Conservation (phyloP, 2,329 filamentous ascomycete species). For the Xylariales sp. region DNA sequence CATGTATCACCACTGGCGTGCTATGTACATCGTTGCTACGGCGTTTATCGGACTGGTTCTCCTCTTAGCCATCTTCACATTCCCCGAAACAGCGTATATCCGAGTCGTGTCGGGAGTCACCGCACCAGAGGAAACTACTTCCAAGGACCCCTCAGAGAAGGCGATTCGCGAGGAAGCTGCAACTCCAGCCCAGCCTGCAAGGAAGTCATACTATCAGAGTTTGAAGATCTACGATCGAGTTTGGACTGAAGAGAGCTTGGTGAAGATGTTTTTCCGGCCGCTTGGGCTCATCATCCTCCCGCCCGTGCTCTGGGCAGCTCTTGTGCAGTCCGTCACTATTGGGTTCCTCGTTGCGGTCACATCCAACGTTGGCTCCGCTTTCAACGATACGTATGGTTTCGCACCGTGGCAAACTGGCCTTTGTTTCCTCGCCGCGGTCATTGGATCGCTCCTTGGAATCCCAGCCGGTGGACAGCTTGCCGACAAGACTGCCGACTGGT, state of each 20-base stretch:
- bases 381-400: conserved; percentile 36
- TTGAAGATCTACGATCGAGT: conserved; percentile 35
- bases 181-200: neutral
- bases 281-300: conserved; percentile 45
- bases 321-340: conserved; percentile 50
- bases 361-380: conserved; percentile 45
- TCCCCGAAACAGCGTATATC: conserved; percentile 50
- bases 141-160: neutral
- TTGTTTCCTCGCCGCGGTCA: conserved; percentile 42
- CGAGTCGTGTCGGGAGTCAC: conserved; percentile 18
- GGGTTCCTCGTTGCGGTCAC: conserved; percentile 52
- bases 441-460: conserved; percentile 46
- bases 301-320: conserved; percentile 49
- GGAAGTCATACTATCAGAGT: conserved; percentile 27
- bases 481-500: conserved; percentile 41
- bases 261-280: conserved; percentile 44
- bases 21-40: conserved; percentile 46
- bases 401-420: conserved; percentile 43
- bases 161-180: conserved; percentile 14
- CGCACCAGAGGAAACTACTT: conserved; percentile 5
- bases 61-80: conserved; percentile 44
- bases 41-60: conserved; percentile 45
- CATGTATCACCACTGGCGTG: conserved; percentile 42
- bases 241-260: conserved; percentile 40
- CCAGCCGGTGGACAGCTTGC: conserved; percentile 43